Percentiles rank a stretch among this genome's conserved stretches.
Evolutionary conservation across 2,329 filamentous ascomycete genomes (phyloP).

Genomic region (Aspergillus transmontanensis): DNA sequence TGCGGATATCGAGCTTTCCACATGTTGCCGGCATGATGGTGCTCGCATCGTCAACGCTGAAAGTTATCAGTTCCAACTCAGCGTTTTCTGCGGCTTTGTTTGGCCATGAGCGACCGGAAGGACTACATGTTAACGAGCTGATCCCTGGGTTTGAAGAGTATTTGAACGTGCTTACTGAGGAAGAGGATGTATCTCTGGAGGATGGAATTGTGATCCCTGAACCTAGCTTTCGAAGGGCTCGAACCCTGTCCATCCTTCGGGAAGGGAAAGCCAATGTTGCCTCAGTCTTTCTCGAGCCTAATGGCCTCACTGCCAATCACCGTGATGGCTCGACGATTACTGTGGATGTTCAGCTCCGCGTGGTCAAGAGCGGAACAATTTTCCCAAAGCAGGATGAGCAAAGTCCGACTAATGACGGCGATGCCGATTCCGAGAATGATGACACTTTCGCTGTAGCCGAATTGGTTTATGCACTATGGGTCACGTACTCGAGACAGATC

Average conservation of each 20-base stretch:
- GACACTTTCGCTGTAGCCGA: conserved; percentile 62
- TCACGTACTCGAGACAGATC: conserved; percentile 92
- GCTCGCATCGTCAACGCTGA: conserved; percentile 74
- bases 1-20: conserved; percentile 90
- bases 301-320: conserved; percentile 82
- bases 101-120: conserved; percentile 81
- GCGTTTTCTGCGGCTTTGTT: conserved; percentile 93
- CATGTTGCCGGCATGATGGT: conserved; percentile 98
- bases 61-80: conserved; percentile 89
- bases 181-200: conserved; percentile 78
- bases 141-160: conserved; percentile 87
- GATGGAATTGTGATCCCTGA: conserved; percentile 98
- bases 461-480: conserved; percentile 92
- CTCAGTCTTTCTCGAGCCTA: conserved; percentile 77
- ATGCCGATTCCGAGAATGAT: conserved; percentile 50
- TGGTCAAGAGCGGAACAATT: conserved; percentile 84
- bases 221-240: conserved; percentile 88
- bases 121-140: conserved; percentile 74
- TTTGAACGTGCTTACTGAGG: conserved; percentile 76
- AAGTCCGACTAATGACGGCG: conserved; percentile 65
- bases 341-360: conserved; percentile 94
- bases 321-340: conserved; percentile 89
- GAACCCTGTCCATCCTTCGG: conserved; percentile 78
- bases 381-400: conserved; percentile 61
- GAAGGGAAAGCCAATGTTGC: conserved; percentile 80